Evolutionary conservation across 805 yeast species (phyloP).

Genomic region (Torulaspora franciscae): DNA sequence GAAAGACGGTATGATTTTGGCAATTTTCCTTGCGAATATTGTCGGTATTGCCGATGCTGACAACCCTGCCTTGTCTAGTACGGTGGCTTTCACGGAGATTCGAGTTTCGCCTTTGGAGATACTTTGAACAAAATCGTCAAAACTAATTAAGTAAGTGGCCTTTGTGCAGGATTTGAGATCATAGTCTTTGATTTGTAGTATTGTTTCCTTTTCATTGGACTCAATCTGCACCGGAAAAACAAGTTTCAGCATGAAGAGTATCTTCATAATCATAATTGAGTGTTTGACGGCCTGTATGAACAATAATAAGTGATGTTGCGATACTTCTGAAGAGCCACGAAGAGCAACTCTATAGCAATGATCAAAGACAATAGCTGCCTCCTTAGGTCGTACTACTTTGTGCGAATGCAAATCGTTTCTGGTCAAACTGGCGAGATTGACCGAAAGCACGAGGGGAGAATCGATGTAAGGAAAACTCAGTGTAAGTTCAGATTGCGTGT

Average conservation of each 20-base stretch:
- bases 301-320: not conserved
- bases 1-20: conserved; percentile 22
- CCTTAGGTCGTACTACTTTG: not conserved
- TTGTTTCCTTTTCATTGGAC: not conserved
- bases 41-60: conserved; percentile 8
- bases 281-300: conserved; percentile 7
- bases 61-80: conserved; percentile 6
- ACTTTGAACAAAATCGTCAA: conserved; percentile 15
- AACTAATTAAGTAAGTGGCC: conserved; percentile 12
- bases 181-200: conserved; percentile 16
- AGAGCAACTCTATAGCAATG: conserved; percentile 2
- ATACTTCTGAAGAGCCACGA: not conserved
- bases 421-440: conserved; percentile 5
- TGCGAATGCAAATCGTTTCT: not conserved
- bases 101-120: conserved; percentile 1
- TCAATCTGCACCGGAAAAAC: conserved; percentile 16
- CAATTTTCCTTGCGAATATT: conserved; percentile 12
- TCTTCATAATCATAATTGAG: conserved; percentile 11
- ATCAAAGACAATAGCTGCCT: not conserved
- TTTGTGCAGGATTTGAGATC: conserved; percentile 15
- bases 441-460: not conserved
- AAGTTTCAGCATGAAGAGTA: conserved; percentile 14
- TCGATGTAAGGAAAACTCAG: conserved; percentile 3
- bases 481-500: conserved; percentile 11
- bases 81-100: conserved; percentile 9